These are phyloP conservation scores for Diphasiastrum complanatum DNA, from an alignment of 83 land plant species.

Conservation along the genomic window DNA sequence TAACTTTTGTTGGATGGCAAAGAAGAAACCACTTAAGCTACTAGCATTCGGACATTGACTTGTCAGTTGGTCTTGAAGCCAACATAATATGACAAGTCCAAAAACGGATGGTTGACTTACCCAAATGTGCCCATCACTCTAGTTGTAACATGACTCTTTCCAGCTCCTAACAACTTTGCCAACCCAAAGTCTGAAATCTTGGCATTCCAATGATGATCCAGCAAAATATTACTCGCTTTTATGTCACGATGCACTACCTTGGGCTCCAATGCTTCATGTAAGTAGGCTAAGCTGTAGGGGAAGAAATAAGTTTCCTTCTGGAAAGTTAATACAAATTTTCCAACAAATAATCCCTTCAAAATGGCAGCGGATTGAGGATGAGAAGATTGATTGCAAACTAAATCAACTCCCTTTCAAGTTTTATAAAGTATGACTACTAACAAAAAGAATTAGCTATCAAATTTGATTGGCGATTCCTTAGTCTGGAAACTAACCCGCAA, in stretches of 20 bases:
- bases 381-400: no score
- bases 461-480: not conserved
- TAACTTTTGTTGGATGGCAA: no score
- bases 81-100: no score
- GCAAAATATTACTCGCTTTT: slow-evolving; percentile 8
- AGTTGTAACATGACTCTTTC: slow-evolving; percentile 16
- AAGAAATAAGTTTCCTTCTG: no score
- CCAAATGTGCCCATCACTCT: slow-evolving; percentile 17
- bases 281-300: slow-evolving; percentile 7
- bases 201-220: slow-evolving; percentile 7
- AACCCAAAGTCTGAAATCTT: slow-evolving; percentile 16
- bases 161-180: slow-evolving; percentile 16
- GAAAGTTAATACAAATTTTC: no score
- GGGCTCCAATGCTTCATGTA: slow-evolving; percentile 17
- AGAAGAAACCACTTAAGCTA: no score
- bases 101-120: no score
- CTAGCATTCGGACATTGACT: no score
- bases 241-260: slow-evolving; percentile 16
- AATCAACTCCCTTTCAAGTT: not conserved
- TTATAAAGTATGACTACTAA: not conserved
- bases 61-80: no score
- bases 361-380: no score
- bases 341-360: no score
- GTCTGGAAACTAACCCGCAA: not conserved
- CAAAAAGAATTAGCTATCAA: not conserved